phyloP scores from a whole-genome alignment of 1,284 basidiomycete genomes.

The Melampsora americana region DNA sequence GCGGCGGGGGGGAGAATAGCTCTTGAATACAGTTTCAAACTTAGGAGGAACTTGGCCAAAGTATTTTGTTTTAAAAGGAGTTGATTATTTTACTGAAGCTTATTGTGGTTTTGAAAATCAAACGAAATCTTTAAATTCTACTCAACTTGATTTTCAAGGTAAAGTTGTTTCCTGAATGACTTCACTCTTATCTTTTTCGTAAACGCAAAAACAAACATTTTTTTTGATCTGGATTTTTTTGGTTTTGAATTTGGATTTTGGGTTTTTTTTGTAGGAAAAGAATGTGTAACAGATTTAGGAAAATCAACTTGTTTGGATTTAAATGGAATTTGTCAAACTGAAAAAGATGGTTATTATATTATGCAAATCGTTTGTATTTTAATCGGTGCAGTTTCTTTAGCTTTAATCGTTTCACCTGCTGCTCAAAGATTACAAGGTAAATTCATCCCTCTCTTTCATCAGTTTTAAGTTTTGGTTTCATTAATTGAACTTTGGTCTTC shows the following conservation, averaged over 20 bases:
- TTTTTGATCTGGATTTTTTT: not conserved
- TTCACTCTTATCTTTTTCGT: no score
- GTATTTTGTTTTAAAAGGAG: constrained; percentile 85
- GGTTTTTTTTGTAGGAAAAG: constrained; percentile 64
- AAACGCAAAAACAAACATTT: no score
- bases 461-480: not conserved
- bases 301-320: constrained; percentile 72
- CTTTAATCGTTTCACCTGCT: constrained; percentile 77
- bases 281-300: constrained; percentile 86
- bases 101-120: constrained; percentile 68
- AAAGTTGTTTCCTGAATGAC: no score
- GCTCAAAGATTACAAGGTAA: constrained; percentile 78
- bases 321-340: constrained; percentile 74
- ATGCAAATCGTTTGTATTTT: constrained; percentile 74
- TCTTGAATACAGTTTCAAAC: constrained; percentile 94
- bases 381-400: constrained; percentile 69
- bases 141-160: constrained; percentile 28
- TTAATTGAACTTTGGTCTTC: not conserved
- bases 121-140: constrained; percentile 46
- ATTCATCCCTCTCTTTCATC: constrained; percentile 51
- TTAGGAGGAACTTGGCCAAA: constrained; percentile 97
- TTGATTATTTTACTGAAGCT: constrained; percentile 79
- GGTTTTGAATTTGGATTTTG: constrained; percentile 46
- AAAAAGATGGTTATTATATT: constrained; percentile 88
- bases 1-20: constrained; percentile 61